phyloP scores from a whole-genome alignment of 257 asterid species.

The Asclepias syriaca region DNA sequence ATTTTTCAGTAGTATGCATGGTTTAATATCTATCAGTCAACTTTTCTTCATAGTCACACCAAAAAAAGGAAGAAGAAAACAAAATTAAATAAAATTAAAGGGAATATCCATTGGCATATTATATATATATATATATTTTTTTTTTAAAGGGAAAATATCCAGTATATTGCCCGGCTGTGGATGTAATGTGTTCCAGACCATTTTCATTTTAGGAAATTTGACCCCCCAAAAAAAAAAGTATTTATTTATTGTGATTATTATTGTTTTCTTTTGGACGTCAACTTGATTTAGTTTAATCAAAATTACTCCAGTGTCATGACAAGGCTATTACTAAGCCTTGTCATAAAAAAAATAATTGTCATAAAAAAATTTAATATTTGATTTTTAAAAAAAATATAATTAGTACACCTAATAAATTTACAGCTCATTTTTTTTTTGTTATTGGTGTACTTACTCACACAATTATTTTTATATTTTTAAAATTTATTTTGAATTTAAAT shows the following conservation, averaged over 20 bases:
- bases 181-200: background rate
- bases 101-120: conserved; percentile 6
- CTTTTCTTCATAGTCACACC: background rate
- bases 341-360: too few relatives aligned
- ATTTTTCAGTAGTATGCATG: background rate
- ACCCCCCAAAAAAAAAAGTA: too few relatives aligned
- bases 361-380: too few relatives aligned
- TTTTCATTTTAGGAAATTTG: background rate
- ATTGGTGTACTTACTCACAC: too few relatives aligned
- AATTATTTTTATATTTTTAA: too few relatives aligned
- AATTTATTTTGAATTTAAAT: too few relatives aligned
- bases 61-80: background rate
- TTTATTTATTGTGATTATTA: too few relatives aligned
- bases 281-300: background rate
- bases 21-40: background rate
- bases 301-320: conserved; percentile 1
- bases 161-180: background rate
- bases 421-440: too few relatives aligned
- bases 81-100: too few relatives aligned
- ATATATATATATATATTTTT: background rate
- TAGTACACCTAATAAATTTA: too few relatives aligned
- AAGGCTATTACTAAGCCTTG: background rate
- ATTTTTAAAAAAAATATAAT: too few relatives aligned
- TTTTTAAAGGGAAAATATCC: background rate
- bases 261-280: background rate